A percentile compares a stretch with the other conserved stretches of the same genome.
These are phyloP conservation scores for Candida glaebosa DNA, from an alignment of 805 yeast species.

Conservation along the genomic window DNA sequence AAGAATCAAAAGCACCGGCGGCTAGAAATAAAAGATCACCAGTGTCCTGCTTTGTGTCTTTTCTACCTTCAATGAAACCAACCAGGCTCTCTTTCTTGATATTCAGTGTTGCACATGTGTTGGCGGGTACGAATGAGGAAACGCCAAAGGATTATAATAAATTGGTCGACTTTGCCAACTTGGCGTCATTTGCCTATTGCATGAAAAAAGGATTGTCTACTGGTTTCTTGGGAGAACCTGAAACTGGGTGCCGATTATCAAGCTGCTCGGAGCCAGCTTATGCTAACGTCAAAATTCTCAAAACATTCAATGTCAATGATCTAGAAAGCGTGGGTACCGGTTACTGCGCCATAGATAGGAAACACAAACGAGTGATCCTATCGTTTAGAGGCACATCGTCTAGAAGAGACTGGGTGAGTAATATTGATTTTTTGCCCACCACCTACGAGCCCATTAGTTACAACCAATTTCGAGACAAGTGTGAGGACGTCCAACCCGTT, in stretches of 20 bases:
- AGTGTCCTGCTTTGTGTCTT: too few relatives aligned
- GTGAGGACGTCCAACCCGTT: slow-evolving; percentile 8
- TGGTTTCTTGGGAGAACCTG: slow-evolving; percentile 21
- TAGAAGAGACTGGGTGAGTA: slow-evolving; percentile 58
- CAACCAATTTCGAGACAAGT: neutral
- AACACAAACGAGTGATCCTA: slow-evolving; percentile 39
- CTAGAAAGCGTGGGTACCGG: slow-evolving; percentile 53
- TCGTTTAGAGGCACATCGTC: slow-evolving; percentile 65
- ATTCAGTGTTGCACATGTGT: too few relatives aligned
- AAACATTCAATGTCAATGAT: slow-evolving; percentile 39
- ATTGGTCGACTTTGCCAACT: slow-evolving; percentile 30
- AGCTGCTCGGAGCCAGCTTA: slow-evolving; percentile 20
- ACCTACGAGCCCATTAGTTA: slow-evolving; percentile 44
- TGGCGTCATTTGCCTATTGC: slow-evolving; percentile 38
- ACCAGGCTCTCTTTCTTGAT: too few relatives aligned
- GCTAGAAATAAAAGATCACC: too few relatives aligned
- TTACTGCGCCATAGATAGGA: slow-evolving; percentile 48
- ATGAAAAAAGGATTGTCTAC: slow-evolving; percentile 24
- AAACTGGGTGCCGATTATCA: slow-evolving; percentile 20
- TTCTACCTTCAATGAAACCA: too few relatives aligned
- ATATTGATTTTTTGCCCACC: slow-evolving; percentile 47
- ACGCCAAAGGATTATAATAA: slow-evolving; percentile 18
- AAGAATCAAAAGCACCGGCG: too few relatives aligned
- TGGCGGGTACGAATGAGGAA: too few relatives aligned
- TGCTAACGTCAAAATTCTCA: slow-evolving; percentile 30